Percentiles rank a stretch among this genome's conserved stretches.
Conservation (phyloP, 495 filamentous ascomycete species). For the Aspergillus hancockii region DNA sequence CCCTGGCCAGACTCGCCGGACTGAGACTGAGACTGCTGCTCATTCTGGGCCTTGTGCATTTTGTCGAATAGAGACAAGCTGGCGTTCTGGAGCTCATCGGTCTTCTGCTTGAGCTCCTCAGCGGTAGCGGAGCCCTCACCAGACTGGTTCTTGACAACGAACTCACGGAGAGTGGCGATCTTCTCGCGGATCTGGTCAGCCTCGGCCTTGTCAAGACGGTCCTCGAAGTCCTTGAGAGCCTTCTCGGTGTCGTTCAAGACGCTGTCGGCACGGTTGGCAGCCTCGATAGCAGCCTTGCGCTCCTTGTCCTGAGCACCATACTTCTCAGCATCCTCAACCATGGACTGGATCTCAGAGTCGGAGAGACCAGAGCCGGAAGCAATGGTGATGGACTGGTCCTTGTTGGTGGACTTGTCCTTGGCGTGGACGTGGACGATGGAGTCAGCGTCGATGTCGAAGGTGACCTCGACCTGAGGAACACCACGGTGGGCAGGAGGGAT, state of each 20-base stretch:
- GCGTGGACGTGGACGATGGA: slow-evolving; percentile 98
- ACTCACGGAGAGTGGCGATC: slow-evolving; percentile 85
- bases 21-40: slow-evolving; percentile 59
- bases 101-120: slow-evolving; percentile 95
- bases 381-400: slow-evolving; percentile 99
- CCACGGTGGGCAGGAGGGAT: slow-evolving; percentile 97
- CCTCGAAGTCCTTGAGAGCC: slow-evolving; percentile 92
- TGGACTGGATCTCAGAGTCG: slow-evolving; percentile 88
- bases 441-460: slow-evolving; percentile 99
- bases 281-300: slow-evolving; percentile 91
- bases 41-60: slow-evolving; percentile 94
- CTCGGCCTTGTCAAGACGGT: slow-evolving; percentile 96
- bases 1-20: slow-evolving; percentile 57
- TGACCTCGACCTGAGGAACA: slow-evolving; percentile 97
- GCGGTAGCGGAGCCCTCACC: slow-evolving; percentile 84
- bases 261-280: slow-evolving; percentile 94
- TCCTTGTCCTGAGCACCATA: slow-evolving; percentile 95
- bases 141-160: slow-evolving; percentile 90
- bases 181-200: slow-evolving; percentile 90
- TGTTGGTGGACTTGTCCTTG: slow-evolving; percentile 99
- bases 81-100: slow-evolving; percentile 92
- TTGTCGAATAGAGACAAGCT: slow-evolving; percentile 98
- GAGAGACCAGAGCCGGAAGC: slow-evolving; percentile 98
- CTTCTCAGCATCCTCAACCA: slow-evolving; percentile 97
- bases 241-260: slow-evolving; percentile 98